These are phyloP conservation scores for Fomitopsis schrenkii DNA, from an alignment of 1,284 basidiomycete genomes.

Conservation along the genomic window DNA sequence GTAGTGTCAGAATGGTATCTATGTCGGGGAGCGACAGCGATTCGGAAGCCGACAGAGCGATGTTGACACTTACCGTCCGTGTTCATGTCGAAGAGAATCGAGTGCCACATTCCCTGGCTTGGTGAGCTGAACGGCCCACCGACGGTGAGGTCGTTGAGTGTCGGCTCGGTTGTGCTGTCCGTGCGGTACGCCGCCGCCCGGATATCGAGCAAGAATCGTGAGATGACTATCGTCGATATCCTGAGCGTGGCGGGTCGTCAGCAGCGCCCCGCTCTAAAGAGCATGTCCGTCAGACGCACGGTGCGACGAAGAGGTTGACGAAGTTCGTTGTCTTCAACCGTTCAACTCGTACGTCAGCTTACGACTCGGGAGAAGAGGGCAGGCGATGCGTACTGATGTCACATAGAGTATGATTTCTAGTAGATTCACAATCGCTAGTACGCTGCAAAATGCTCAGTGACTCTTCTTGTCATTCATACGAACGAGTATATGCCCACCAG, in stretches of 20 bases:
- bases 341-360: no score
- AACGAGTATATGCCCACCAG: background rate
- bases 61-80: no score
- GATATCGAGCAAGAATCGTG: background rate
- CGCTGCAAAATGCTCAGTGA: background rate
- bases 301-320: background rate
- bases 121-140: no score
- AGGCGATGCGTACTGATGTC: background rate
- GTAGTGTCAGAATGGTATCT: no score
- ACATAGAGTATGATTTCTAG: background rate
- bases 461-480: no score
- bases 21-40: no score
- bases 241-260: background rate
- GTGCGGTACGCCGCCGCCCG: background rate
- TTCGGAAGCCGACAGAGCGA: no score
- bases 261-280: background rate
- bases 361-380: background rate
- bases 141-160: no score
- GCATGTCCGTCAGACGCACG: background rate
- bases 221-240: background rate
- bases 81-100: no score
- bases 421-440: background rate
- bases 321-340: background rate
- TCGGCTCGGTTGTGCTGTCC: no score
- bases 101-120: no score